Evolutionary conservation across 2,329 filamentous ascomycete genomes (phyloP), one percentile per base, ranked within the genome.

Genomic region (Cordyceps militaris): DNA sequence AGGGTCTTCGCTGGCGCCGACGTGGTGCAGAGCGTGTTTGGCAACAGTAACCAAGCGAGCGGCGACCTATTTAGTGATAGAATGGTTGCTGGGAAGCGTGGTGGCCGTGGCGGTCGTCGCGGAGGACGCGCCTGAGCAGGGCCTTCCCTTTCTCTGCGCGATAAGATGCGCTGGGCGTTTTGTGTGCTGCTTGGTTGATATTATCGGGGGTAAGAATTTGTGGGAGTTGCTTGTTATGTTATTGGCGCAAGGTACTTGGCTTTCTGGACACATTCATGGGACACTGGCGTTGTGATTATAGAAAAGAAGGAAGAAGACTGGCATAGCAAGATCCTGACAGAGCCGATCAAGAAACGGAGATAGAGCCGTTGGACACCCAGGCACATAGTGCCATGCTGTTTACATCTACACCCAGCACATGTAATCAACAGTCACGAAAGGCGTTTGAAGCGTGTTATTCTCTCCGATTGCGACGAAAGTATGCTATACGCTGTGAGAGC

Each of bases 11-110:
- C 38, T n/a, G 34, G 16, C 61, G 72, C 76, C 46, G 80, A 82
- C 30, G 68, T 73, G 24, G 77, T 76, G 70, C 71, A 75, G 34
- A 69, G 66, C 53, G 69, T 71, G 30, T 70, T 72, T 24, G 21
- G 50, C 36, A 48, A 43, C 42, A 28, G 28, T 42, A 21, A 19
- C 46, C 21, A 9, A 49, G 21, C 40, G 43, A n/a, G 48, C 30
- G 49, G 36, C 23, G 56, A 46, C 19, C 66, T 83, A n/a, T 83
- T 83, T 63, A 83, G 79, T 62, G 81, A 84, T 59, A 73, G 68
- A 56, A 63, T 78, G 36, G 28, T 63, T 65, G 21, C 21, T 6
- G 38, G 38, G 26, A 50, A 60, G 47, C 56, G 56, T 23, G 42
- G 64, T 52, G 65, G 66, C 28, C 59, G 64, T 14, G 61, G 65